Base-by-base conservation (phyloP, 495 filamentous ascomycete species). In the Aspergillus indologenus region DNA sequence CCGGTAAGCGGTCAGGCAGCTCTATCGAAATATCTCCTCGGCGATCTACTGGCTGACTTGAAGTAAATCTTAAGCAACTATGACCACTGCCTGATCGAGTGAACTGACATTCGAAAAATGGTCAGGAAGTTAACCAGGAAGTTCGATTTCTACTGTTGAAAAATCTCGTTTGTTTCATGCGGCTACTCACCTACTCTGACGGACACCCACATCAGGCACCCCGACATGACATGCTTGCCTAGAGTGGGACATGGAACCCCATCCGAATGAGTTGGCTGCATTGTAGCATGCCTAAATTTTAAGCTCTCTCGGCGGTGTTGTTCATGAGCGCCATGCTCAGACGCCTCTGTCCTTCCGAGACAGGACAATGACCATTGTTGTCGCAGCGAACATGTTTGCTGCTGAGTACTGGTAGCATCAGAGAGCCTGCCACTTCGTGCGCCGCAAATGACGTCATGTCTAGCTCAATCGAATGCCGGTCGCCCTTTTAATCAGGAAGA, bases 1-100 rank as follows among this genome's bases (percentile, higher is more conserved):
- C 46, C 12, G 64, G 73, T 54, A 74, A 68, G 73, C 73, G 73
- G 73, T 75, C 66, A 69, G 58, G 7, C 44, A 49, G 19, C 22
- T 29, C n/a, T 26, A 17, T 14, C n/a, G 48, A 51, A 18, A 15
- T 29, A 51, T 24, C n/a, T 24, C 47, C 34, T 40, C 34, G 12
- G 34, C 7, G 19, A 24, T n/a, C 47, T 14, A 22, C 47, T 24
- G 47, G 22, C 22, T 15, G 15, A n/a, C 22, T 29, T 24, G 47
- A 11, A 18, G 47, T 23, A 7, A 12, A 14, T 11, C 14, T 20
- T 14, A n/a, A 23, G 4, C 21, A 26, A 24, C 22, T 48, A n/a
- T 9, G 9, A 29, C 26, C 9, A 48, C 20, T 21, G 19, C 20
- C 45, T 48, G 45, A 21, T 21, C 20, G 21, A 3, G 18, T 46